Evolutionary conservation across 164 flowering plant genomes (phyloP), one percentile per base, ranked within the genome.

Genomic region (Pachysandra terminalis): DNA sequence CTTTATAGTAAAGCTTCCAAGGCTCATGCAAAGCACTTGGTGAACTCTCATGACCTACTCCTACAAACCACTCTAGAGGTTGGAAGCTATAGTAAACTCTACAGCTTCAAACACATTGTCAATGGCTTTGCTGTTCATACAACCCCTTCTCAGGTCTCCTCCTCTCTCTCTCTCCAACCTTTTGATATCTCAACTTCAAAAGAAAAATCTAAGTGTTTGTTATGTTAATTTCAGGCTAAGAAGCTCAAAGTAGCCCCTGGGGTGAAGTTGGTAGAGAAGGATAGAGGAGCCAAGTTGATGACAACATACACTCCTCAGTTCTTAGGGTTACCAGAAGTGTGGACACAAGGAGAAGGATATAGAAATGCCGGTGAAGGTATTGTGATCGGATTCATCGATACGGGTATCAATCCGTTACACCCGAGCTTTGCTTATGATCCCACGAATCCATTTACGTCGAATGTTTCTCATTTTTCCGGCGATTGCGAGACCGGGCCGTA

Each of bases 41-140:
- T 71, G 51, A 70, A 79, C 5, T 79, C 84, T 51, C 99, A 95
- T 64, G 85, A 87, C 73, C 75, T 74, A 56, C 74, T 95, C 75
- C 85, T 95, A 1, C 73, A 73, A 26, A 83, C 67, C 74, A 78
- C 78, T 27, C 77, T 95, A 14, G 83, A 86, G 28, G 63, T 26
- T 3, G 91, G 88, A 27, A 81, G 82, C 76, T 95, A 86, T 77
- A 69, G 58, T 66, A 90, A 89, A 81, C 87, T 95, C n/a, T 83
- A 87, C 70, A 95, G 99, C 90, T 95, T 85, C 83, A 85, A 77
- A 59, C 89, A 95, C 75, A 68, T 88, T 22, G 76, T 85, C 27
- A 92, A 90, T 77, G 99, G 96, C 74, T 89, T 95, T 60, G 85
- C 97, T 8, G 80, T 95, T 63, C 96, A 87, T 59, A 84, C 90